Conservation (phyloP, 2,329 filamentous ascomycete genomes). For the Rutstroemia sp. region DNA sequence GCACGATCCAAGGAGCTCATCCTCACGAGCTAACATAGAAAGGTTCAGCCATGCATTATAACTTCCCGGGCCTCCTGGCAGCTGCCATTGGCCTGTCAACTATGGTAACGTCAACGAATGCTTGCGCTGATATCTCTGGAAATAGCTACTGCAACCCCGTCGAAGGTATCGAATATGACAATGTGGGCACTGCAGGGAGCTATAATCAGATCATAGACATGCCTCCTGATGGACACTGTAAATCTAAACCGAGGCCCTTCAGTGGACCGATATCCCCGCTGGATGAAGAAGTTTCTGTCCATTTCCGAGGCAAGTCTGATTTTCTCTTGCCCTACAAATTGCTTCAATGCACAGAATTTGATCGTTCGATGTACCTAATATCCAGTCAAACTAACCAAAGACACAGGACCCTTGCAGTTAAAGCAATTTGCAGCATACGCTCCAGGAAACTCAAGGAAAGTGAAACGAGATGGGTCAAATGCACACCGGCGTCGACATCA, state of each 20-base stretch:
- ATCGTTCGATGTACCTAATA: too few relatives aligned
- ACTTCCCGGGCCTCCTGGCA: background rate
- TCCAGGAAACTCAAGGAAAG: conserved; percentile 32
- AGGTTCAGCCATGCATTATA: conserved; percentile 3
- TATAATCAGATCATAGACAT: conserved; percentile 61
- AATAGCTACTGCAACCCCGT: conserved; percentile 64
- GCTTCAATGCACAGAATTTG: too few relatives aligned
- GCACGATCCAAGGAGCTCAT: too few relatives aligned
- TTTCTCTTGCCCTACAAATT: background rate
- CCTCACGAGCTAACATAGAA: background rate
- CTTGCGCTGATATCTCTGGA: conserved; percentile 28
- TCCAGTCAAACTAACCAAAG: background rate
- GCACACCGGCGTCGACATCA: conserved; percentile 16
- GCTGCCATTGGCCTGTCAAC: background rate
- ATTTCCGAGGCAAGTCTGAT: conserved; percentile 3
- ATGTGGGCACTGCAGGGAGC: conserved; percentile 49
- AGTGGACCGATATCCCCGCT: conserved; percentile 58
- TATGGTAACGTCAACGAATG: background rate
- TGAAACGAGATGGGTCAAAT: conserved; percentile 32
- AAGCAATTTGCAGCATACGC: conserved; percentile 64
- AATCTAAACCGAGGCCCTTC: conserved; percentile 44
- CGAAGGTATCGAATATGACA: conserved; percentile 58
- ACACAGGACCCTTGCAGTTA: conserved; percentile 52
- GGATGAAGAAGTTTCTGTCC: conserved; percentile 53
- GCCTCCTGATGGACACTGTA: conserved; percentile 47